Evolutionary conservation across 2,329 filamentous ascomycete species (phyloP), one percentile per base, ranked within the genome.

Genomic region (Aspergillus ochraceoroseus): DNA sequence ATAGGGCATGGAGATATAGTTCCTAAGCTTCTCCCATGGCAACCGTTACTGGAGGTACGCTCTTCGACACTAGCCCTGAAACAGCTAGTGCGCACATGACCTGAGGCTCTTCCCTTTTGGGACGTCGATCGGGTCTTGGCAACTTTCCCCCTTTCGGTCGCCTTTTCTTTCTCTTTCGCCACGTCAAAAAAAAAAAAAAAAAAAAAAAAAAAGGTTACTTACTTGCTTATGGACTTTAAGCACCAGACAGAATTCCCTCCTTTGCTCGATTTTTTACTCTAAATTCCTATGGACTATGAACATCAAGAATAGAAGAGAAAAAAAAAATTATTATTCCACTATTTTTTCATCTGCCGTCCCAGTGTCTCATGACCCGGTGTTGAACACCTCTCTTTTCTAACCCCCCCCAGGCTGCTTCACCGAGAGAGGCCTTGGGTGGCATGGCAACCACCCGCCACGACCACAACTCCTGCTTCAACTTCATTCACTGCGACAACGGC

Each of bases 51-150:
- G 49, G 53, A 57, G 53, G 55, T 56, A 60, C 58, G 53, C 31
- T 33, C 12, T n/a, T 36, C 33, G 39, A 38, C 48, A 25, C 61
- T 60, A 65, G 47, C 4, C 52, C 40, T n/a, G 53, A 65, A 57
- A 59, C 62, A 63, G 67, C 65, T 60, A 71, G 72, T 13, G 67
- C n/a, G 30, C 71, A 72, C 47, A 52, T 61, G 51, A 65, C 60
- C 48, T 65, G 67, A 51, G 48, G 53, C 61, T 47, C 59, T 59
- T 52, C 74, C 70, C 49, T 67, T 75, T 55, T 77, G 75, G 55
- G 73, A 72, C 41, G 65, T 44, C 61, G 65, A 51, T 52, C 50
- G 41, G 17, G 46, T 28, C 55, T 56, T 56, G 45, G 44, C 52
- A 28, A 11, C 36, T 33, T 30, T 41, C 35, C 19, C 15, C 19